Evolutionary conservation across 1,139 yeast species (phyloP).

Genomic region (Geotrichum citri-aurantii): DNA sequence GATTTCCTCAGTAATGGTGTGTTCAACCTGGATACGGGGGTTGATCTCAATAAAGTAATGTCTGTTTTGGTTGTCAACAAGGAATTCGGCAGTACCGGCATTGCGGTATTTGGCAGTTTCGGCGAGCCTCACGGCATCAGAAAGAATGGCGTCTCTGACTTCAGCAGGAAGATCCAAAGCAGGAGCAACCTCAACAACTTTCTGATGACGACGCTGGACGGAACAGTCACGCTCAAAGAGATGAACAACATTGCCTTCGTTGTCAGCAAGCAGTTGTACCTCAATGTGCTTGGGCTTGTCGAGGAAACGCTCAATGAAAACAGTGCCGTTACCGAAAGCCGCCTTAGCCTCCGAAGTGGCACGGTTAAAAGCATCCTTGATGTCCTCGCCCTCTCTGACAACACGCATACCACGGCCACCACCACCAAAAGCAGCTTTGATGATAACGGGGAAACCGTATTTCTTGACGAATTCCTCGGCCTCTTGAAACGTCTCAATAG

Average conservation of each 20-base stretch:
- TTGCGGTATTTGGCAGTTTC: constrained; percentile 83
- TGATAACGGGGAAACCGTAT: constrained; percentile 93
- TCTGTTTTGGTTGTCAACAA: constrained; percentile 89
- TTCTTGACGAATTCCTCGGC: constrained; percentile 72
- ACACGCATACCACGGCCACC: constrained; percentile 99
- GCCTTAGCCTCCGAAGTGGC: constrained; percentile 93
- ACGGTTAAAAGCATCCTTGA: constrained; percentile 85
- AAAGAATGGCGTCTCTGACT: constrained; percentile 84
- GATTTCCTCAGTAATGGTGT: constrained; percentile 97
- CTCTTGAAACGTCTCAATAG: constrained; percentile 74
- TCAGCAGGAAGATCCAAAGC: constrained; percentile 79
- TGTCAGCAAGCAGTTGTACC: constrained; percentile 92
- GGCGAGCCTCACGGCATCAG: constrained; percentile 93
- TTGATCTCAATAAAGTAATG: constrained; percentile 97
- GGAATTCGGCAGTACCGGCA: constrained; percentile 98
- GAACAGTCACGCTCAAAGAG: constrained; percentile 97
- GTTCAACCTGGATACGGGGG: constrained; percentile 98
- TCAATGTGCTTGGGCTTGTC: constrained; percentile 97
- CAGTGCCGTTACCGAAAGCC: constrained; percentile 96
- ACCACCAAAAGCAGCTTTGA: constrained; percentile 99
- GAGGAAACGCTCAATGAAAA: constrained; percentile 92
- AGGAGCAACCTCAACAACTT: constrained; percentile 99
- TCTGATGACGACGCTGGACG: constrained; percentile 98
- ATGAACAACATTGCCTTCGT: constrained; percentile 91
- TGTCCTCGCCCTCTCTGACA: constrained; percentile 92